A percentile compares a stretch with the other conserved stretches of the same genome.
phyloP scores from a whole-genome alignment of 169 alveolate species.

The Haemoproteus tartakovskyi region DNA sequence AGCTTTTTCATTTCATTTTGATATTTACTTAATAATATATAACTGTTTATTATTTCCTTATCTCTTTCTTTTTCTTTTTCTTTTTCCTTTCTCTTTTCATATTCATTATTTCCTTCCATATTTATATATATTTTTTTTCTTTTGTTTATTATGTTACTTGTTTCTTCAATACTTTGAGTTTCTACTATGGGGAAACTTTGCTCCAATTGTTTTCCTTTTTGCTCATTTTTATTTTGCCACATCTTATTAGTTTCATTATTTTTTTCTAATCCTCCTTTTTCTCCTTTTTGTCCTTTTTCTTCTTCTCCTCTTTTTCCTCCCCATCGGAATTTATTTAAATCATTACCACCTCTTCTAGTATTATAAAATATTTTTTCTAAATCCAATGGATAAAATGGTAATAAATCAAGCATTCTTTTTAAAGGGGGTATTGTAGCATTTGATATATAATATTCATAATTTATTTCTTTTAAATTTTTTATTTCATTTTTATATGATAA shows the following conservation, averaged over 20 bases:
- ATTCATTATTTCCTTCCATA: neutral
- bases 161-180: neutral
- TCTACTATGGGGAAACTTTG: no score
- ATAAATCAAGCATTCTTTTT: slow-evolving; percentile 67
- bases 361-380: slow-evolving; percentile 8
- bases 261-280: neutral
- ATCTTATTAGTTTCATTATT: neutral
- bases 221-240: no score
- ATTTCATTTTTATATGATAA: slow-evolving; percentile 4
- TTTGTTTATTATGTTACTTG: neutral
- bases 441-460: slow-evolving; percentile 67
- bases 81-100: neutral
- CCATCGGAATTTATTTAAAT: no score
- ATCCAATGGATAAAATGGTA: slow-evolving; percentile 20
- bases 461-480: slow-evolving; percentile 44
- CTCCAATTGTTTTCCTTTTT: no score
- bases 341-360: slow-evolving; percentile 2
- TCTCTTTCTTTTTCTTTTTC: neutral
- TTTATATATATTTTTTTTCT: slow-evolving; percentile 10
- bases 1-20: slow-evolving; percentile 43
- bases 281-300: neutral
- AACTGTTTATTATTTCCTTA: slow-evolving; percentile 30
- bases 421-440: slow-evolving; percentile 66
- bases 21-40: slow-evolving; percentile 24
- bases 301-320: no score